These are phyloP conservation scores for Boletellus emodensis DNA, from an alignment of 768 basidiomycete species.

Conservation along the genomic window DNA sequence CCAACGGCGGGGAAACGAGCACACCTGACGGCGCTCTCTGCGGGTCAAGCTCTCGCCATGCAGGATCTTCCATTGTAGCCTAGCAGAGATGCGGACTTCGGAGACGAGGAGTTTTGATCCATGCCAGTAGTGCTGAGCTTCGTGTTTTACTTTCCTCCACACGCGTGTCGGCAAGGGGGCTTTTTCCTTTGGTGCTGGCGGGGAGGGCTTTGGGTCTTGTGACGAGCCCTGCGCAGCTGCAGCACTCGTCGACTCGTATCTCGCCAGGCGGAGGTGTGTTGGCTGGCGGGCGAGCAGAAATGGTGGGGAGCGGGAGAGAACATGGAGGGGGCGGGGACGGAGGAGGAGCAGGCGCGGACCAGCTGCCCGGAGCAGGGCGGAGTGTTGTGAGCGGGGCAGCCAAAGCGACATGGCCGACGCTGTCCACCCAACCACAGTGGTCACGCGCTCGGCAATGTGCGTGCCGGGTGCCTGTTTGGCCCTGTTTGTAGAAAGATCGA, in stretches of 20 bases:
- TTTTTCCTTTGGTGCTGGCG: constrained; percentile 46
- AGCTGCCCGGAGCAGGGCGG: constrained; percentile 40
- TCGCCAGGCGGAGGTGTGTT: constrained; percentile 3
- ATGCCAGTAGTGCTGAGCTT: constrained; percentile 95
- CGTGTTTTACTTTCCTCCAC: constrained; percentile 95
- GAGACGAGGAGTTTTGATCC: constrained; percentile 91
- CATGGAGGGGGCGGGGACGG: constrained; percentile 9
- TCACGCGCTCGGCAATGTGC: background rate
- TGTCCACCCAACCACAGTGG: no score
- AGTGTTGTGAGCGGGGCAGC: constrained; percentile 54
- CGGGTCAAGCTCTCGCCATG: constrained; percentile 90
- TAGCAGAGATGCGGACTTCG: constrained; percentile 85
- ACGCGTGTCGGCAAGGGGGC: constrained; percentile 53
- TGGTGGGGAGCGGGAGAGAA: constrained; percentile 17
- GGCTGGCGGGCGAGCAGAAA: constrained; percentile 23
- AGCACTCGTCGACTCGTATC: constrained; percentile 16
- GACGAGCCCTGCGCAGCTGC: constrained; percentile 19
- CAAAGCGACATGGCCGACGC: constrained; percentile 62
- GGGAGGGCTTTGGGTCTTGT: constrained; percentile 45
- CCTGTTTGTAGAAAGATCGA: constrained; percentile 27
- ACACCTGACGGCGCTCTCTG: constrained; percentile 87
- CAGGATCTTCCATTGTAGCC: constrained; percentile 88
- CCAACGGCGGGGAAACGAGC: constrained; percentile 8
- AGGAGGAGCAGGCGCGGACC: constrained; percentile 12
- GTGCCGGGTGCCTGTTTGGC: constrained; percentile 15